Evolutionary conservation across 192 early-diverging fungal genomes (phyloP), one percentile per base, ranked within the genome.

Genomic region (Backusella mclennaniae): DNA sequence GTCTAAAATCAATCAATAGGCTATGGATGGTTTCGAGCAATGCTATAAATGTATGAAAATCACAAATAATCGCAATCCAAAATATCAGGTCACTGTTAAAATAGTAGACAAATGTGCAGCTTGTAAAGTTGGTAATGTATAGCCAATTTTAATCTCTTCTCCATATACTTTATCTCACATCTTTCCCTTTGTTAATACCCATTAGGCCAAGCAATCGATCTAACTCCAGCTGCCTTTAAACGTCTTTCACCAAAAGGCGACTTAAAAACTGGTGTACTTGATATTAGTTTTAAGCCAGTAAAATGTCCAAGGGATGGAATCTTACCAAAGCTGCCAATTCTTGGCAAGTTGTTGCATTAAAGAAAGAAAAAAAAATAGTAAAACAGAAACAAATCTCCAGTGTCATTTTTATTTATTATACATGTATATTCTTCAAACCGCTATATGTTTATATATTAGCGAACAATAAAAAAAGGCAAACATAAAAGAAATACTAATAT

Each of bases 31-130:
- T 21, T 80, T 80, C 53, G 79, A 80, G 17, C 71, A 69, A 21
- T 81, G 80, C 56, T 81, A 81, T 73, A 81, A 81, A 68, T 81
- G 80, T 38, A 77, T 81, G 76, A 81, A 81, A 73, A 75, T 81
- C 15, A 74, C 73, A 67, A 81, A 81, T 69, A 53, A 69, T 11
- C 15, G 69, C 4, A 73, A 81, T 72, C 19, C 73, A n/a, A 77
- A 81, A 35, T 39, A 35, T 19, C 35, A 35, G 19, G 44, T 77
- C 23, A 49, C 67, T 26, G 77, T 81, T 38, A 73, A 73, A 66
- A 81, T 77, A 66, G 80, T 81, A 29, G 80, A 81, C 56, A 71
- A 74, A 49, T 81, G 80, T 39, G 80, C 80, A 23, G 80, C 76
- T 63, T 78, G 77, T 49, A 69, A 71, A 66, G 69, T 77, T 53